Percentiles rank a stretch among this genome's conserved stretches.
phyloP scores from a whole-genome alignment of 2,329 filamentous ascomycete species.

The Fusarium chlamydosporum region DNA sequence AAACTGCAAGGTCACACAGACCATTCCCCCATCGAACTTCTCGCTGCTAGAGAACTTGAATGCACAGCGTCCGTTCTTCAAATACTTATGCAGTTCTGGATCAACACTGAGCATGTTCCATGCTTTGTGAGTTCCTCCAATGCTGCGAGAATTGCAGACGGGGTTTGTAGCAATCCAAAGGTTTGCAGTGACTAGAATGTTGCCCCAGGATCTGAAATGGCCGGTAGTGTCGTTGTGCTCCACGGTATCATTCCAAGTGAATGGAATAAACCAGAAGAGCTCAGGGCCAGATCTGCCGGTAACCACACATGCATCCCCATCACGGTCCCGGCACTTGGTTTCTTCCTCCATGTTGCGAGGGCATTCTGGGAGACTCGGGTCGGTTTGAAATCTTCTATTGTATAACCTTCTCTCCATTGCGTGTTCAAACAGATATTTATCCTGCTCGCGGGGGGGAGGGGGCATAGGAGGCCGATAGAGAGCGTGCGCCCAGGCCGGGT shows the following conservation, averaged over 20 bases:
- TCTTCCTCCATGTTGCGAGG: not conserved
- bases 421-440: not conserved
- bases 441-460: not conserved
- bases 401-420: not conserved
- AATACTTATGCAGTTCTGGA: not conserved
- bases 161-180: fast-evolving
- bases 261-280: not conserved
- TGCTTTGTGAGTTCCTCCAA: slow-evolving; percentile 2
- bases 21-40: fast-evolving
- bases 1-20: slow-evolving; percentile 5
- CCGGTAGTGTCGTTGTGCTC: not conserved
- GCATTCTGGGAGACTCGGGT: fast-evolving
- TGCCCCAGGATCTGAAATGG: not conserved
- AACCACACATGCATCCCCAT: not conserved
- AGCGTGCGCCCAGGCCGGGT: not conserved
- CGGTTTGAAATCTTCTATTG: not conserved
- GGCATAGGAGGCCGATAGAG: not conserved
- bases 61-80: not conserved
- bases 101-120: slow-evolving; percentile 25
- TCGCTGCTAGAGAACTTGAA: not conserved
- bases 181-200: fast-evolving
- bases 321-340: not conserved
- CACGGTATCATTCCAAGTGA: slow-evolving; percentile 2
- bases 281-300: not conserved
- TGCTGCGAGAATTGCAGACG: fast-evolving